phyloP scores from a whole-genome alignment of 768 basidiomycete species.

The Leccinum truebloodii region DNA sequence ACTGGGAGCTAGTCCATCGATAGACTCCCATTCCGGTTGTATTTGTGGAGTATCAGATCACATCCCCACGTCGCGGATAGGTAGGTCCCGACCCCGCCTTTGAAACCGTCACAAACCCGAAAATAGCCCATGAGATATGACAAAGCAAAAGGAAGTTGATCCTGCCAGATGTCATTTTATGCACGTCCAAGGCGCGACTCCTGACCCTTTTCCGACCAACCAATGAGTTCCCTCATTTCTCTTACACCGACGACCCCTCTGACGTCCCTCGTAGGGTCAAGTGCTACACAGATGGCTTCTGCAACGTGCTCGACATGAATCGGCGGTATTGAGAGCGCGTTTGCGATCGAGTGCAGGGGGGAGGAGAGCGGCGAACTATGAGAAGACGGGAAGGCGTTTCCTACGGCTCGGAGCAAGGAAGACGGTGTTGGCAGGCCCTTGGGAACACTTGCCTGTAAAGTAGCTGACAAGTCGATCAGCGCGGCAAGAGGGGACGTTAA shows the following conservation, averaged over 20 bases:
- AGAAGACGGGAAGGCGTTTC: constrained; percentile 38
- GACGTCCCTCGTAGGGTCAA: constrained; percentile 52
- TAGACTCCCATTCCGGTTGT: constrained; percentile 6
- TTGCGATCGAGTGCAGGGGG: constrained; percentile 67
- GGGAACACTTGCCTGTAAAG: constrained; percentile 63
- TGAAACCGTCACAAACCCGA: constrained; percentile 21
- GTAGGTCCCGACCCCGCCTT: constrained; percentile 12
- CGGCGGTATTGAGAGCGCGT: constrained; percentile 81
- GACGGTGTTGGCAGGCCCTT: constrained; percentile 63
- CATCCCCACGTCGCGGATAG: constrained; percentile 25
- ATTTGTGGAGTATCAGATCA: constrained; percentile 14
- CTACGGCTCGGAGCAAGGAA: constrained; percentile 55
- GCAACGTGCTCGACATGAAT: constrained; percentile 97
- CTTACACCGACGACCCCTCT: constrained; percentile 67
- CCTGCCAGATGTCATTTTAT: constrained; percentile 16
- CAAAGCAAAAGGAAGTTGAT: constrained; percentile 6
- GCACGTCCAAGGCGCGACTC: constrained; percentile 18
- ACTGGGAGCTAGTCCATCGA: constrained; percentile 8
- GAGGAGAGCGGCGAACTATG: constrained; percentile 39
- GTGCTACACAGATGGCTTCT: constrained; percentile 69
- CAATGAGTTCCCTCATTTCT: constrained; percentile 75
- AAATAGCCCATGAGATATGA: constrained; percentile 13
- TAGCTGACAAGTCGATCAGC: constrained; percentile 77
- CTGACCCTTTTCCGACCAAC: constrained; percentile 50
- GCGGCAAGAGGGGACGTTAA: constrained; percentile 83